These are phyloP conservation scores for Magnaporthiopsis rhizophila DNA, from an alignment of 2,329 filamentous ascomycete genomes.

Conservation along the genomic window DNA sequence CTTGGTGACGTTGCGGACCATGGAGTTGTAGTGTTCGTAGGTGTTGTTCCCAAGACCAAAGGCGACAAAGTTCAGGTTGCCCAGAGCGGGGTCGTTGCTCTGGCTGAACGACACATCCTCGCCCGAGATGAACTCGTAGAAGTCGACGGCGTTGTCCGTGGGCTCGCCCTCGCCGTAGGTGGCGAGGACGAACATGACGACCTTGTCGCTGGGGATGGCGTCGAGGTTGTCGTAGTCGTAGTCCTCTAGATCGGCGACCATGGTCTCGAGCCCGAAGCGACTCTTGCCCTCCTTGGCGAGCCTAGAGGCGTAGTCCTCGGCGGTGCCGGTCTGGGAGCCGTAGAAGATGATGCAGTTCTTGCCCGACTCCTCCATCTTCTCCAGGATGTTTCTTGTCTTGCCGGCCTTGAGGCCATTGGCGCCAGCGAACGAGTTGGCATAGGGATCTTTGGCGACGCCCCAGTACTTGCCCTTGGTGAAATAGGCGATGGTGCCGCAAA, in stretches of 20 bases:
- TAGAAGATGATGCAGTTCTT: constrained; percentile 99
- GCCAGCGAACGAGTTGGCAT: constrained; percentile 66
- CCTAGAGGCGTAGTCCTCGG: constrained; percentile 94
- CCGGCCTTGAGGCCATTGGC: constrained; percentile 65
- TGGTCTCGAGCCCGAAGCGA: constrained; percentile 91
- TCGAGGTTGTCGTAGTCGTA: constrained; percentile 96
- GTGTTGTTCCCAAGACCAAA: constrained; percentile 99
- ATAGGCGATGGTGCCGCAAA: constrained; percentile 85
- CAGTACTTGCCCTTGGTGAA: constrained; percentile 97
- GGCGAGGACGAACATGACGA: constrained; percentile 90
- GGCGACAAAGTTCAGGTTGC: constrained; percentile 82
- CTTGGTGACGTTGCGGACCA: constrained; percentile 88
- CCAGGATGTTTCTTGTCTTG: constrained; percentile 83
- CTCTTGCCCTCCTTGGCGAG: constrained; percentile 96
- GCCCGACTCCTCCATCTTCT: constrained; percentile 90
- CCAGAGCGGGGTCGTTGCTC: constrained; percentile 63
- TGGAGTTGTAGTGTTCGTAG: constrained; percentile 98
- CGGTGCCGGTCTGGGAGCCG: constrained; percentile 95
- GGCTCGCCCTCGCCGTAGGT: constrained; percentile 98
- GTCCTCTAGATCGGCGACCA: constrained; percentile 96
- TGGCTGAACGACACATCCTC: constrained; percentile 79
- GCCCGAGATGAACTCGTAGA: constrained; percentile 88
- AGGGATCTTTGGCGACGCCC: constrained; percentile 82
- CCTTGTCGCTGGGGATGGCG: constrained; percentile 76
- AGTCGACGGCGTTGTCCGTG: constrained; percentile 97